Base-by-base conservation (phyloP, 1,284 basidiomycete genomes). In the Cutaneotrichosporon mucoides region DNA sequence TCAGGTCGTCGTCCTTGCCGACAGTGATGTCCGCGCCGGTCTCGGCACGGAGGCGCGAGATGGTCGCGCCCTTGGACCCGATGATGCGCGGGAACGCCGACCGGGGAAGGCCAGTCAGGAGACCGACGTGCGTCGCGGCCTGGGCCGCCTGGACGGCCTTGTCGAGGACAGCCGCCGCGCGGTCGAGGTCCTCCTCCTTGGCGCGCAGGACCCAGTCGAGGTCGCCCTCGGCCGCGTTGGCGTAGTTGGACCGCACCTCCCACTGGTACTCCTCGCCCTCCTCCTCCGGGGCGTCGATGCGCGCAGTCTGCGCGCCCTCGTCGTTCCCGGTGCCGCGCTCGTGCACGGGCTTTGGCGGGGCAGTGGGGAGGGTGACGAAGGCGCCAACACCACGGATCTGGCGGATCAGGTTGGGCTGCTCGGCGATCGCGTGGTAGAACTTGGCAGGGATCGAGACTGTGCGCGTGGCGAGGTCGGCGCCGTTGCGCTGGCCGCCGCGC, bases 21-120 rank as follows among this genome's bases (percentile, higher is more conserved):
- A 94, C 89, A 47, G 85, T 89, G 66, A 95, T 92, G 73, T 93
- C 90, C 56, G 91, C 88, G 44, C 90, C 89, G 55, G 89, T 93
- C 78, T 92, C 90, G 57, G 83, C 83, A 61, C 92, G 86, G 51
- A 95, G 83, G 57, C 90, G 86, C 53, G 86, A 82, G 59, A 94
- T 89, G 68, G 90, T 94, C n/a, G 90, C 72, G 38, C 78, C 78
- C 72, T 71, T 76, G 24, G 87, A 79, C 48, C 92, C 92, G 62
- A 95, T 91, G 68, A 95, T 92, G 68, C 90, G 83, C 12, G 69
- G 89, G 86, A 79, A 79, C 7, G 77, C 75, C 44, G 75, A 75
- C 59, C 78, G 67, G 10, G 77, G 78, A 12, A 79, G 69, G 49
- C 78, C 78, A 46, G 74, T 76, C 50, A 79, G 72, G 43, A 77